Base-by-base conservation (phyloP, 2,329 filamentous ascomycete genomes). In the Neocucurbitaria cava region DNA sequence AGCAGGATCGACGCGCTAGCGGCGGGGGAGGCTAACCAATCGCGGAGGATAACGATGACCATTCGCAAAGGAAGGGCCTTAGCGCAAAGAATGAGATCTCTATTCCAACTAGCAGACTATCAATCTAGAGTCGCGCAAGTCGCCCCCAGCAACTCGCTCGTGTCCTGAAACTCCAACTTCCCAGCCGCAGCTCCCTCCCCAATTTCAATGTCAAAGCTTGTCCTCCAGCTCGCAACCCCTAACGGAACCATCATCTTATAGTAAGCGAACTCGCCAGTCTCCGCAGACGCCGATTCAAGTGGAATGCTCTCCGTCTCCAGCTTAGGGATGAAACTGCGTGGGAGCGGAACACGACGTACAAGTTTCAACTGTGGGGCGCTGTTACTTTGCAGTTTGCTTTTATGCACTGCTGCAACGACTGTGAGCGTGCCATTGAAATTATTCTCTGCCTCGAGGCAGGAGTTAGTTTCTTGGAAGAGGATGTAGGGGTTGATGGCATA, bases 401-500 rank as follows among this genome's bases (percentile, higher is more conserved):
- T 52, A 1, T 45, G 43, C 11, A 56, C 35, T 23, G 53, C 53
- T 13, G 53, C 53, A 13, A 47, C 41, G 9, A 52, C 18, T 5
- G 10, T 56, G 26, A 56, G 15, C 2, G 33, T 48, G 9, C 49
- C 33, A 4, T 41, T 21, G 15, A 36, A 51, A 3, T 23, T 9
- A 1, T n/a, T 26, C 2, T 52, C 40, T 9, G 18, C 18, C 1
- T 18, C 28, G 9, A 48, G 6, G 26, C 53, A 56, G 7, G 49
- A 52, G 5, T 56, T 49, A 1, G 30, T 15, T 8, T 52, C 1
- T 38, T 56, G 53, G 41, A 40, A 56, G 20, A 57, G 49, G 17
- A 57, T 26, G 11, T 54, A 24, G 2, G 50, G 23, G 24, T 57
- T 49, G 10, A 57, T 7, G 5, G 54, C 50, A 18, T 54, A 60